Base-by-base conservation (phyloP, 2,329 filamentous ascomycete species). In the Waltergamsia citrina region DNA sequence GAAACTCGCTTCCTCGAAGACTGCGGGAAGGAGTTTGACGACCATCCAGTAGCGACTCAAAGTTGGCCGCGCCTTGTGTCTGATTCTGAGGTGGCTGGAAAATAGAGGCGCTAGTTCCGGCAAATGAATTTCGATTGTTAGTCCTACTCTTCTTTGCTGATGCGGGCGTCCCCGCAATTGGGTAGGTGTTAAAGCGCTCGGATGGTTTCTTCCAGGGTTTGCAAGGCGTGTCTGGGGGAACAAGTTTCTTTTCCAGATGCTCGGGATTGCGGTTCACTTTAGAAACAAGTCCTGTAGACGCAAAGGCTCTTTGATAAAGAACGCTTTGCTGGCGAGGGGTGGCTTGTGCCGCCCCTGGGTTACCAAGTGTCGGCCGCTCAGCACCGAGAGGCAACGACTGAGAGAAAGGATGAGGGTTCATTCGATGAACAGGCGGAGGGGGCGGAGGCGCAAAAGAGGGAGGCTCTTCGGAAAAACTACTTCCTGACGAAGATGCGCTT, bases 141-240 rank as follows among this genome's bases (percentile, higher is more conserved):
- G 76, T 46, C 72, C 71, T 52, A 77, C 71, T 51, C 58, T 81
- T 82, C 35, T 80, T 67, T 7, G 23, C 25, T 18, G 22, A 33
- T 22, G 18, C 17, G 15, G 33, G 33, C 11, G 33, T 35, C 19
- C 20, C 20, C 7, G 18, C 25, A 8, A 19, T 21, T 7, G 37
- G 37, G 21, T 36, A 39, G 5, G 37, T 39, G 21, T 35, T 32
- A 19, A 39, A 39, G 7, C 33, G 37, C 15, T 39, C 35, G 3
- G 37, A 36, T 11, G 35, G 34, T 28, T 34, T 39, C 34, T 34
- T 87, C 26, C 25, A 35, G 10, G 33, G 33, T 64, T 96, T 98
- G 60, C 92, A 96, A 2, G 92, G 92, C 2, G 92, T 98, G 52
- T 96, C 92, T 1, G 92, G 90, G 68, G 94, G 88, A 20, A 74